Percentiles rank a stretch among this genome's conserved stretches.
These are phyloP conservation scores for Mycena vulgaris DNA, from an alignment of 768 basidiomycete genomes.

Conservation along the genomic window DNA sequence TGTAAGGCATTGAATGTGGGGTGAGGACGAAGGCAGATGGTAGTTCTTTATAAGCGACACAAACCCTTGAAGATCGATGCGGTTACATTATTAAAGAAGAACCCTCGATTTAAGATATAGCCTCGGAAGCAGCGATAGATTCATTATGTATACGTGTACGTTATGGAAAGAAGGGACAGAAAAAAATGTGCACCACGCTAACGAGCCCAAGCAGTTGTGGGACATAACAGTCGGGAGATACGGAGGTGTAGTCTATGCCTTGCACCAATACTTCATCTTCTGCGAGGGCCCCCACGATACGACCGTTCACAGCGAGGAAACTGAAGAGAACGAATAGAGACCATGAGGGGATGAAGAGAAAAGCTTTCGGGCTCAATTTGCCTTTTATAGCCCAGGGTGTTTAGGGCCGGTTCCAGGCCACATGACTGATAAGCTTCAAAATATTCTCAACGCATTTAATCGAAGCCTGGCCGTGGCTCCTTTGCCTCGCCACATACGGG, in stretches of 20 bases:
- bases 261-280: conserved; percentile 93
- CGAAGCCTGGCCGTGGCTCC: too few relatives aligned
- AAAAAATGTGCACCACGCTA: conserved; percentile 84
- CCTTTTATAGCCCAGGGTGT: conserved; percentile 29
- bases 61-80: conserved; percentile 31
- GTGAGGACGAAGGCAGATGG: conserved; percentile 18
- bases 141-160: conserved; percentile 26
- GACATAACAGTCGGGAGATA: conserved; percentile 81
- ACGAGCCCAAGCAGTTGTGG: conserved; percentile 82
- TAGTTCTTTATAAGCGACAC: conserved; percentile 28
- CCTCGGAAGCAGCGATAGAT: conserved; percentile 22
- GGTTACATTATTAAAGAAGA: conserved; percentile 15
- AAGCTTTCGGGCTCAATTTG: conserved; percentile 1
- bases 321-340: conserved; percentile 53
- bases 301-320: conserved; percentile 56
- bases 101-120: conserved; percentile 29
- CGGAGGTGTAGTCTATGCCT: conserved; percentile 90
- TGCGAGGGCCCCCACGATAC: conserved; percentile 78
- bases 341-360: conserved; percentile 60
- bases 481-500: too few relatives aligned
- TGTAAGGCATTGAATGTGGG: conserved; percentile 79
- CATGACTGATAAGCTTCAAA: background rate
- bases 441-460: too few relatives aligned
- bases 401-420: conserved; percentile 25
- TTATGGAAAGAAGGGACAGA: conserved; percentile 44